Base-by-base conservation (phyloP, 2,329 filamentous ascomycete genomes). In the Fusarium sulawesiense region DNA sequence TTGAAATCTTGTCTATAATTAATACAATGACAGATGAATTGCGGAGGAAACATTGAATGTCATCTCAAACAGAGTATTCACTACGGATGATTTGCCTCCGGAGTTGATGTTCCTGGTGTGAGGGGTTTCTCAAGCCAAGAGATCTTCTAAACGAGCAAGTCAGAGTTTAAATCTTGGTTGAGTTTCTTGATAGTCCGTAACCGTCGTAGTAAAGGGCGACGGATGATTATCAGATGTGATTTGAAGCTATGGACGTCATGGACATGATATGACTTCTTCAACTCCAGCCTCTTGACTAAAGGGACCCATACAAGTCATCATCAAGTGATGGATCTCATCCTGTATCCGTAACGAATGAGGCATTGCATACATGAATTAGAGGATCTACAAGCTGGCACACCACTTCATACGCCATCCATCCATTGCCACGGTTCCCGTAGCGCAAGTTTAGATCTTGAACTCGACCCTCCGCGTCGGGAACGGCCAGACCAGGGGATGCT, bases 301-400 rank as follows among this genome's bases (percentile, higher is more conserved):
- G 23, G 23, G 32, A 53, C 40, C 49, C 49, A 41, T 25, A 53
- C 37, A 37, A 56, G 56, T 57, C 41, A 56, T 51, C 20, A 40
- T 47, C 34, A 48, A 64, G n/a, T 37, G 21, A 42, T 29, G 34
- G 10, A 41, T 53, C 40, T 34, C n/a, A 41, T 53, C 40, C 49
- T 53, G 34, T 37, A 37, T 37, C 16, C 16, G 16, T 34, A 61
- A 49, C 62, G 55, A 66, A 66, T 66, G 44, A 61, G 57, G 49
- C 44, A 56, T 53, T 64, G 55, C 32, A 63, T 70, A n/a, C 34
- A 37, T 37, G 34, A 37, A 21, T 53, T 53, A 48, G 30, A 53
- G 40, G 67, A 70, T 70, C 68, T 68, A 67, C 67, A 60, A 30
- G 34, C 63, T 70, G 68, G 49, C 58, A 71, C 63, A 71, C 67